Conservation (phyloP, 371 early-diverging fungal genomes). For the Mucor circinelloides region DNA sequence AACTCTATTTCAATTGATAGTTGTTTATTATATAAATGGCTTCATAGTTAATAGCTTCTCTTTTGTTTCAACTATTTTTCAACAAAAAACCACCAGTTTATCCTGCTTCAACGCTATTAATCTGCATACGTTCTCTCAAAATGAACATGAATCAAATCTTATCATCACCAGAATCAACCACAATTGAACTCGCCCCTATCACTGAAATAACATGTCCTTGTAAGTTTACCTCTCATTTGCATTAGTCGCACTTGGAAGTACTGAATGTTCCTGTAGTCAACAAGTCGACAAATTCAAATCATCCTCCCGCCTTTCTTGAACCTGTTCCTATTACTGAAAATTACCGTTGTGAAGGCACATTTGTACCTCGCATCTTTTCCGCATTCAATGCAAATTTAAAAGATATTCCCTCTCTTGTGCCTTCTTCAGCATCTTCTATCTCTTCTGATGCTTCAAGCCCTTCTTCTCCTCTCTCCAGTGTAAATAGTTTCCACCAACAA, state of each 20-base stretch:
- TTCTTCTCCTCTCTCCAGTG: constrained; percentile 7
- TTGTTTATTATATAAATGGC: background rate
- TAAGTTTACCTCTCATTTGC: background rate
- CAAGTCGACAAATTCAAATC: background rate
- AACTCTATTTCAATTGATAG: background rate
- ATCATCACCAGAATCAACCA: background rate
- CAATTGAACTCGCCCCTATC: background rate
- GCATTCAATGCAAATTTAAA: background rate
- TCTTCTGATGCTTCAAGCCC: constrained; percentile 20
- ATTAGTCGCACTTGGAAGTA: background rate
- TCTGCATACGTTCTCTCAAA: background rate
- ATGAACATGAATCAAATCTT: background rate
- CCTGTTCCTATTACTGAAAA: constrained; percentile 2
- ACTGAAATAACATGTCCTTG: background rate
- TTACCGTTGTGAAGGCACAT: background rate
- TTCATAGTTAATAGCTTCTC: background rate
- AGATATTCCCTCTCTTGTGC: constrained; percentile 5
- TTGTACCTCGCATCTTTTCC: background rate
- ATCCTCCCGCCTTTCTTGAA: constrained; percentile 15
- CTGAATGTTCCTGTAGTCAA: background rate
- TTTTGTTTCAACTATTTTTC: background rate
- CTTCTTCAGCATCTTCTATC: constrained; percentile 15
- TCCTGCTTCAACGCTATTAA: constrained; percentile 1
- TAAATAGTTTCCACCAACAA: background rate
- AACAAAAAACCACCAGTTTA: background rate